Base-by-base conservation (phyloP, 208 protist species). In the Leishmania arabica region DNA sequence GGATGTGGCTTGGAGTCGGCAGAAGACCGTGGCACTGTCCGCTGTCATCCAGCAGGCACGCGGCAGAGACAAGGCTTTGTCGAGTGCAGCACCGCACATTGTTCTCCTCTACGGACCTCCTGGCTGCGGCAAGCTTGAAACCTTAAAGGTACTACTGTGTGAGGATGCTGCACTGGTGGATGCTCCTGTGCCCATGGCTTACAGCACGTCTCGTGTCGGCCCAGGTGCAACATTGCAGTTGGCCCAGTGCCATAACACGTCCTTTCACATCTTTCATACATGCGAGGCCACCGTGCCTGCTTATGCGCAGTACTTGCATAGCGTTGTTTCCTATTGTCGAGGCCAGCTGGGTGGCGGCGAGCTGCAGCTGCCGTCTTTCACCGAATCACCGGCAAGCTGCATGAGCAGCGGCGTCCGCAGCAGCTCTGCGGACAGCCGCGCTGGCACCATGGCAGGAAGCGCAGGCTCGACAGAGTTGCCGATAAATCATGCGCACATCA, bases 101-200 rank as follows among this genome's bases (percentile, higher is more conserved):
- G 9, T 91, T 17, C 85, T 98, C 1, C 89, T 98, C 13, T 91
- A 96, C 80, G 95, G 95, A 17, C 93, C 95, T 27, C 81, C 95
- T 11, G 95, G 95, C 3, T 91, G 90, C 72, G 93, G 83, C 1
- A 98, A 98, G 85, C 85, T 95, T 40, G 86, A 86, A 15, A 85
- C 93, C 40, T 82, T 95, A 17, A 66, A 83, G 17, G 85, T 92
- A 47, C 79, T 95, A 21, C 69, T 95, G 37, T 71, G 70, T 1
- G 85, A 89, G 56, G 78, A 74, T 31, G n/a, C 62, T 21, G 27
- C n/a, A 15, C 42, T 66, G 13, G 40, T 53, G 7, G 37, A 42
- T 1, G 15, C 40, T 47, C 19, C 76, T 27, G 42, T 66, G 40
- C 5, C 15, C 56, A 72, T 31, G 13, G 8, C 45, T 15, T 21